Percentiles rank a stretch among this genome's conserved stretches.
Conservation (phyloP, 2,329 filamentous ascomycete species). For the Exophiala oligosperma region DNA sequence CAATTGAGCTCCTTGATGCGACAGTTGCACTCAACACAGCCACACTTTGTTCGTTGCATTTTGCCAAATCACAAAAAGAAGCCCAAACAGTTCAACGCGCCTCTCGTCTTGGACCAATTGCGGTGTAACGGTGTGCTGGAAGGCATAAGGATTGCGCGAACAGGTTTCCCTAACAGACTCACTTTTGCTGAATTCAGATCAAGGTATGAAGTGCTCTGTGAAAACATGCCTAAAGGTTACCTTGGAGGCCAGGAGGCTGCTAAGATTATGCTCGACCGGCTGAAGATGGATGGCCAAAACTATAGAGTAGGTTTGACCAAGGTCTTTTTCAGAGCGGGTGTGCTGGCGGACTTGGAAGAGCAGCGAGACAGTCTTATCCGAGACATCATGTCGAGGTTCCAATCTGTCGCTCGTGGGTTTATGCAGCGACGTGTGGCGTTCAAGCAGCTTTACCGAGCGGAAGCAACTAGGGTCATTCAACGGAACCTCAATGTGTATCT, state of each 20-base stretch:
- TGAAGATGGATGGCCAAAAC: constrained; percentile 78
- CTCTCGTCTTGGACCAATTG: constrained; percentile 95
- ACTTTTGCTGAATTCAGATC: constrained; percentile 92
- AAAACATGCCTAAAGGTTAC: constrained; percentile 83
- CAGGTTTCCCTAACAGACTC: constrained; percentile 92
- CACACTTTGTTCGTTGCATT: constrained; percentile 97
- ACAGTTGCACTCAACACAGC: constrained; percentile 92
- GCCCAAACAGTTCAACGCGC: constrained; percentile 86
- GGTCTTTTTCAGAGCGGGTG: constrained; percentile 95
- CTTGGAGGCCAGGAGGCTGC: constrained; percentile 86
- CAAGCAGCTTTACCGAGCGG: constrained; percentile 90
- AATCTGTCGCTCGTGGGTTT: constrained; percentile 88
- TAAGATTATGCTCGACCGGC: constrained; percentile 82
- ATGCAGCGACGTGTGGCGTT: constrained; percentile 82
- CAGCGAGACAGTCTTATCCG: constrained; percentile 89
- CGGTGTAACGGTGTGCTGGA: constrained; percentile 99
- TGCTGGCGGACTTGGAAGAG: constrained; percentile 94
- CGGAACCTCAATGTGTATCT: constrained; percentile 91
- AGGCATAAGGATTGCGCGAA: constrained; percentile 93
- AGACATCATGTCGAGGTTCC: constrained; percentile 90
- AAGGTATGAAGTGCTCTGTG: constrained; percentile 91
- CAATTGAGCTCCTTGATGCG: constrained; percentile 95
- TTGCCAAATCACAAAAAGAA: constrained; percentile 97
- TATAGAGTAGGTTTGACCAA: constrained; percentile 96
- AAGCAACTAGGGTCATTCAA: constrained; percentile 93